Conservation (phyloP, 371 early-diverging fungal species). For the Cokeromyces recurvatus region DNA sequence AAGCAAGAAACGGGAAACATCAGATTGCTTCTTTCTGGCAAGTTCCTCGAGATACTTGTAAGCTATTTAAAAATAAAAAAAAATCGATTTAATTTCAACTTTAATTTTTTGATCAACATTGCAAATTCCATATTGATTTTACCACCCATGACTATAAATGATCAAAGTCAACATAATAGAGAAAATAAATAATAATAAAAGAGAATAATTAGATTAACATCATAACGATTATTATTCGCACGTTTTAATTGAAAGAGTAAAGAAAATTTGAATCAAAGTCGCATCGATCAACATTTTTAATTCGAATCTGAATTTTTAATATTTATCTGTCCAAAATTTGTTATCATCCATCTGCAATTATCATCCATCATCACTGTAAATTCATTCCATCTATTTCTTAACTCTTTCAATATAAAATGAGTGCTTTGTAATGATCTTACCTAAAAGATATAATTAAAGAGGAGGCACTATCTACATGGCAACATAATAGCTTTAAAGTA, state of each 20-base stretch:
- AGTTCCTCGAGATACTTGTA: constrained; percentile 96
- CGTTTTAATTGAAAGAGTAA: background rate
- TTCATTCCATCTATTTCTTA: constrained; percentile 5
- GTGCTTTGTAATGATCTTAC: constrained; percentile 7
- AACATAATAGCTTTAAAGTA: background rate
- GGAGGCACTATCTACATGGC: constrained; percentile 4
- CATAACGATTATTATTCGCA: background rate
- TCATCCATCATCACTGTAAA: background rate
- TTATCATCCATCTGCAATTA: background rate
- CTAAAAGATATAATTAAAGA: constrained; percentile 23
- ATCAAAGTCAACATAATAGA: background rate
- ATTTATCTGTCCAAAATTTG: background rate
- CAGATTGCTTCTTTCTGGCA: constrained; percentile 97
- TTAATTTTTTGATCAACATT: too few relatives aligned
- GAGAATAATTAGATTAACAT: too few relatives aligned
- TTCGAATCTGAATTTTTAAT: background rate
- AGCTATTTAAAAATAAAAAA: constrained; percentile 34
- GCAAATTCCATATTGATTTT: too few relatives aligned
- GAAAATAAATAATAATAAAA: background rate
- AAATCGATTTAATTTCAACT: background rate
- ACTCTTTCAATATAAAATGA: background rate
- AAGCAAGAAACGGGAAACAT: constrained; percentile 96
- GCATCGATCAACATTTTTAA: background rate
- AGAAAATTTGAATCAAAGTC: background rate
- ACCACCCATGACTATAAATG: constrained; percentile 20